Conservation (phyloP, 202 grass and related monocot genomes). For the Musa balbisiana region DNA sequence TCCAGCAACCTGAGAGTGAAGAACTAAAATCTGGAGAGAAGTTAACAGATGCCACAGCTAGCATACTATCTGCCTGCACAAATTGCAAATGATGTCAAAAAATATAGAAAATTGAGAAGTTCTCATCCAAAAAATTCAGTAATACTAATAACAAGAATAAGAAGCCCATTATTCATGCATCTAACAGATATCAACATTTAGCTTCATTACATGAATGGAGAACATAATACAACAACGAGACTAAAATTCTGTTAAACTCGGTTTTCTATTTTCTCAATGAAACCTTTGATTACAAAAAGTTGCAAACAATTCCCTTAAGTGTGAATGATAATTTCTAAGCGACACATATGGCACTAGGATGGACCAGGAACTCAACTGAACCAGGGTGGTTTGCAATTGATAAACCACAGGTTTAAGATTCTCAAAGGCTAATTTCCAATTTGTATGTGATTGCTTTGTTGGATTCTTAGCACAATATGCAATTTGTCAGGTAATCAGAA, state of each 20-base stretch:
- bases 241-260: not conserved
- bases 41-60: conserved; percentile 56
- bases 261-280: too few relatives aligned
- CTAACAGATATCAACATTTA: not conserved
- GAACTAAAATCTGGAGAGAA: conserved; percentile 54
- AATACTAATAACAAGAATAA: not conserved
- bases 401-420: too few relatives aligned
- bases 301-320: too few relatives aligned
- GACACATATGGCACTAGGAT: too few relatives aligned
- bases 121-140: not conserved
- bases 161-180: not conserved
- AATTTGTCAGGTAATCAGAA: not conserved
- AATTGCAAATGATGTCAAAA: not conserved
- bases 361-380: too few relatives aligned
- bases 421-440: too few relatives aligned
- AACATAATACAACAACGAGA: not conserved
- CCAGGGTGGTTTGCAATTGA: too few relatives aligned
- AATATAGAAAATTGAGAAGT: conserved; percentile 14
- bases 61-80: conserved; percentile 45
- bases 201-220: not conserved
- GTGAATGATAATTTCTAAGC: too few relatives aligned
- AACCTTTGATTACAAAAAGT: too few relatives aligned
- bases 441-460: too few relatives aligned
- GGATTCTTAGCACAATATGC: not conserved
- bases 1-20: conserved; percentile 52